A percentile compares a stretch with the other conserved stretches of the same genome.
phyloP scores from a whole-genome alignment of 768 basidiomycete species.

The Panus rudis region DNA sequence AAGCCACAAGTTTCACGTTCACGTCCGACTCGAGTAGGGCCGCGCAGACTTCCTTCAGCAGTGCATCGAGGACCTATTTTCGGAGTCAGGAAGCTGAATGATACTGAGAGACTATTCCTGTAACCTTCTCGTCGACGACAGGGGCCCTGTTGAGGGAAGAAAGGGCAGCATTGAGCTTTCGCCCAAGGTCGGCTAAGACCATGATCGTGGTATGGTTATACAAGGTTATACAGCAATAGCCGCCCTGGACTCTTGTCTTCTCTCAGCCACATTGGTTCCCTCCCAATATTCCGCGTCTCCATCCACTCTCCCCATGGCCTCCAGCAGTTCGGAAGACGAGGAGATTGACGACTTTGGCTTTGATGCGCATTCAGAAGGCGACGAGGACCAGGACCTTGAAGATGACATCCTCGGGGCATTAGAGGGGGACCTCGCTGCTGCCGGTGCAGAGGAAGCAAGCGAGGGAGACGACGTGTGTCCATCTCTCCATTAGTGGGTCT shows the following conservation, averaged over 20 bases:
- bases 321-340: conserved; percentile 61
- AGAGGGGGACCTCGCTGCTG: conserved; percentile 33
- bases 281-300: conserved; percentile 6
- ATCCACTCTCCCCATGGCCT: conserved; percentile 33
- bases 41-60: conserved; percentile 91
- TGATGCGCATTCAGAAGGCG: conserved; percentile 44
- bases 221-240: no score
- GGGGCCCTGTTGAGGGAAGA: conserved; percentile 82
- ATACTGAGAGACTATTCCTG: conserved; percentile 10
- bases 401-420: conserved; percentile 59
- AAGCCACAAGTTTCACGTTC: conserved; percentile 92
- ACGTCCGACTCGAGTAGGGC: conserved; percentile 96
- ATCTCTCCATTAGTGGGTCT: background rate
- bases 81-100: conserved; percentile 10
- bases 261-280: background rate
- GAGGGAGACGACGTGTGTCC: conserved; percentile 64
- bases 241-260: background rate
- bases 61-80: conserved; percentile 79
- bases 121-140: conserved; percentile 86
- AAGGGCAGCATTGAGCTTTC: conserved; percentile 89
- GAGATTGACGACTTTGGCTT: conserved; percentile 53
- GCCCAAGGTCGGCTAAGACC: conserved; percentile 95
- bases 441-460: conserved; percentile 47
- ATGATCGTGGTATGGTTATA: no score
- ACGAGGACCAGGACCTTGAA: conserved; percentile 47